Evolutionary conservation across 2,329 filamentous ascomycete genomes (phyloP).

Genomic region (Taxawa tesnikishii): DNA sequence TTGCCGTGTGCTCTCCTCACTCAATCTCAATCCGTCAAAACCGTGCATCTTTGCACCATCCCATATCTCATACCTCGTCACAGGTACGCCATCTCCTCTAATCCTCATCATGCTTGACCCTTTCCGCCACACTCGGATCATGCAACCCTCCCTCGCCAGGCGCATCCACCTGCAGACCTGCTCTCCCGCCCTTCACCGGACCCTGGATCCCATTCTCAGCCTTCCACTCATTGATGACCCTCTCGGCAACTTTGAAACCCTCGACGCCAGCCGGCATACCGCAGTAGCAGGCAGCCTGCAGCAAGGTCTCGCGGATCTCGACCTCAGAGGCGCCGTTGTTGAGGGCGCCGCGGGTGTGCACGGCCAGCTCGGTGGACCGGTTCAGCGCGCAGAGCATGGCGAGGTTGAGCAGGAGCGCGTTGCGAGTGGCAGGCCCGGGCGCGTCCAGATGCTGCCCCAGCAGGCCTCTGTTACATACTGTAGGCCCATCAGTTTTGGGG

Average conservation of each 20-base stretch:
- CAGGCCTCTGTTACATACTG: constrained; percentile 46
- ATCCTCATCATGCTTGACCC: too few relatives aligned
- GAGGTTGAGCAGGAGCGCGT: constrained; percentile 52
- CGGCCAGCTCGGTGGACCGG: constrained; percentile 44
- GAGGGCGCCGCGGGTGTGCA: constrained; percentile 50
- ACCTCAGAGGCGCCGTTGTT: constrained; percentile 50
- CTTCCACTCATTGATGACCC: constrained; percentile 39
- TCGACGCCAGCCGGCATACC: constrained; percentile 44
- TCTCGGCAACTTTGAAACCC: constrained; percentile 40
- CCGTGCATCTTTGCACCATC: too few relatives aligned
- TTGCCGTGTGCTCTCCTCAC: too few relatives aligned
- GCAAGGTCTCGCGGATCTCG: constrained; percentile 49
- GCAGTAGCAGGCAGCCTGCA: constrained; percentile 39
- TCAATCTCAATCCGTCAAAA: too few relatives aligned
- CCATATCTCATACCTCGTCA: too few relatives aligned
- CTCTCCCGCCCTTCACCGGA: constrained; percentile 3
- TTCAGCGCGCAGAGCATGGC: constrained; percentile 54
- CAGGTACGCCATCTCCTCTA: too few relatives aligned
- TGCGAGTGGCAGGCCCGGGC: constrained; percentile 49
- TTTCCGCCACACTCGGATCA: too few relatives aligned
- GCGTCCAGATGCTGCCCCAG: constrained; percentile 53
- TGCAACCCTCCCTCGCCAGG: too few relatives aligned
- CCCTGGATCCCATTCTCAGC: constrained; percentile 18
- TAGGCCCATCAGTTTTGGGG: not conserved
- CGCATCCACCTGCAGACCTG: too few relatives aligned